phyloP scores from a whole-genome alignment of 2,329 filamentous ascomycete species.

The Phialophora tarda region DNA sequence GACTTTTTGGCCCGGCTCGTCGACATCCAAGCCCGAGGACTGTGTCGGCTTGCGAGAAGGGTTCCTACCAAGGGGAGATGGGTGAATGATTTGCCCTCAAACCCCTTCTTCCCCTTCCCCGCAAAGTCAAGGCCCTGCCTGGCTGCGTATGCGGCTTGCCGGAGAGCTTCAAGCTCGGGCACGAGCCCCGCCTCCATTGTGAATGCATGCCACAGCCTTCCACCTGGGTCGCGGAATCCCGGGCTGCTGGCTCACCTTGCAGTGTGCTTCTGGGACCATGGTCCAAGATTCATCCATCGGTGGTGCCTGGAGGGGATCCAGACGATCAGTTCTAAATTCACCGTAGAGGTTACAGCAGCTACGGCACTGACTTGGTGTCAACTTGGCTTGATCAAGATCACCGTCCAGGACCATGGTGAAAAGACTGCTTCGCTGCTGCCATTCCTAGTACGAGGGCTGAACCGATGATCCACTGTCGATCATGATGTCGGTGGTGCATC shows the following conservation, averaged over 20 bases:
- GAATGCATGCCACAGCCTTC: constrained; percentile 13
- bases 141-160: neutral
- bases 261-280: neutral
- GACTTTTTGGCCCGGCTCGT: neutral
- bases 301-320: neutral
- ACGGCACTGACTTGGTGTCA: neutral
- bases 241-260: neutral
- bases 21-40: neutral
- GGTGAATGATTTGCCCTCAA: neutral
- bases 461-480: neutral
- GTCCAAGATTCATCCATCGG: neutral
- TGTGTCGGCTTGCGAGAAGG: neutral
- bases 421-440: too few species aligned
- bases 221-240: neutral
- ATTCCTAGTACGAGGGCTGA: neutral
- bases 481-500: neutral
- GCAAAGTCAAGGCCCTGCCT: constrained; percentile 1
- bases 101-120: neutral
- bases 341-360: neutral
- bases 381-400: neutral
- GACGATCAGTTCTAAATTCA: neutral
- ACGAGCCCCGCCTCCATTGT: neutral
- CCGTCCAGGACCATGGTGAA: neutral
- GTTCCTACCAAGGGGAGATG: neutral
- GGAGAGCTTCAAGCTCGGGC: neutral